Evolutionary conservation across 2,329 filamentous ascomycete genomes (phyloP).

Genomic region (Arthroderma uncinatum): DNA sequence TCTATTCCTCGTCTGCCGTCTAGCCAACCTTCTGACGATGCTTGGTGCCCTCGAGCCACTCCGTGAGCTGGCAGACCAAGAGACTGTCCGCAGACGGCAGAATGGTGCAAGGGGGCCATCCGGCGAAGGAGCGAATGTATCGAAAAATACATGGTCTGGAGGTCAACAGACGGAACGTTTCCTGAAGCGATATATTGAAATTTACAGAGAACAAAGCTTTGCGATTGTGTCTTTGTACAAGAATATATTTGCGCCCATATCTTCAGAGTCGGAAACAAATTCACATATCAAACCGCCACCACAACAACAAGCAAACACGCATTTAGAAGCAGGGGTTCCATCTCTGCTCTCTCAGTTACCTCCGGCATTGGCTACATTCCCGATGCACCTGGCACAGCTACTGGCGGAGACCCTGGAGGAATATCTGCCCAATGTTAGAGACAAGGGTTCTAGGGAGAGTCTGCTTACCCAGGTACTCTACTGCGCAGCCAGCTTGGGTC

Average conservation of each 20-base stretch:
- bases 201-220: constrained; percentile 96
- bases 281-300: neutral
- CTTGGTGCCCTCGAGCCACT: constrained; percentile 76
- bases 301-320: constrained; percentile 1
- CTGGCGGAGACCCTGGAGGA: constrained; percentile 61
- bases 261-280: constrained; percentile 25
- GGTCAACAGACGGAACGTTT: constrained; percentile 92
- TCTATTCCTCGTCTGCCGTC: constrained; percentile 75
- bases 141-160: constrained; percentile 29
- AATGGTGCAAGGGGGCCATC: constrained; percentile 18
- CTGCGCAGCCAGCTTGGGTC: constrained; percentile 79
- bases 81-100: constrained; percentile 43
- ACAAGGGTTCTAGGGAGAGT: constrained; percentile 71
- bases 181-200: constrained; percentile 89
- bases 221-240: constrained; percentile 89
- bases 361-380: constrained; percentile 69
- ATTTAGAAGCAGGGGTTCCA: constrained; percentile 17
- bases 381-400: constrained; percentile 69
- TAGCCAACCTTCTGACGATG: constrained; percentile 67
- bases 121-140: constrained; percentile 9
- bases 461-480: constrained; percentile 87
- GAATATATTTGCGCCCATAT: constrained; percentile 64
- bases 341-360: constrained; percentile 46
- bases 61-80: constrained; percentile 79
- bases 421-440: constrained; percentile 72